Base-by-base conservation (phyloP, 169 alveolate genomes). In the Miamiensis avidus region DNA sequence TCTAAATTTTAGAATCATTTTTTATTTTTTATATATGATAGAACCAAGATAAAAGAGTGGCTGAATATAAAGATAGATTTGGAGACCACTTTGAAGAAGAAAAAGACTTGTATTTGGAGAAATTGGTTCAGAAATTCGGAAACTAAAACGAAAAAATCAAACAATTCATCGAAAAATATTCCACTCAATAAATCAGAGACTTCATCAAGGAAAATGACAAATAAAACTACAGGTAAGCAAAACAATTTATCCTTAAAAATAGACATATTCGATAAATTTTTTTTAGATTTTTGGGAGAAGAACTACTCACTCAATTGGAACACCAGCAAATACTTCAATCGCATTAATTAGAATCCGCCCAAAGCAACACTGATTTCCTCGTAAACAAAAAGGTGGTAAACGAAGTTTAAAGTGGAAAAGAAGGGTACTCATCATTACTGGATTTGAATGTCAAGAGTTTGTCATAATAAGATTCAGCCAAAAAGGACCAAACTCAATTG, bases 141-240 rank as follows among this genome's bases (percentile, higher is more conserved):
- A 29, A 79, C 11, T 49, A 79, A 74, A 76, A 34, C 65, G 33
- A 79, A 34, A 74, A 72, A 25, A 79, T 79, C 20, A 49, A 72
- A 64, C 64, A 79, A 49, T 25, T 79, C 11, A 29, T 79, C 20
- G 1, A n/a, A 49, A 49, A 69, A 0, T n/a, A 34, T 29, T 34
- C 84, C 64, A 79, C n/a, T 30, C 76, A 79, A 1, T 34, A 79
- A 64, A 49, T 79, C 20, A 79, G 64, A 31, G 16, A 65, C 4
- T n/a, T 79, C 26, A n/a, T 79, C 1, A 32, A 64, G 20, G 4
- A 34, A 4, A 64, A 34, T 1, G 0, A 0, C 0, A 34, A n/a
- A n/a, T n/a, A n/a, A n/a, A n/a, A n/a, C n/a, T n/a, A n/a, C n/a
- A n/a, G n/a, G n/a, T n/a, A n/a, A n/a, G n/a, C n/a, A n/a, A n/a